Conservation (phyloP, 2,329 filamentous ascomycete species). For the Pseudocercospora ulei region DNA sequence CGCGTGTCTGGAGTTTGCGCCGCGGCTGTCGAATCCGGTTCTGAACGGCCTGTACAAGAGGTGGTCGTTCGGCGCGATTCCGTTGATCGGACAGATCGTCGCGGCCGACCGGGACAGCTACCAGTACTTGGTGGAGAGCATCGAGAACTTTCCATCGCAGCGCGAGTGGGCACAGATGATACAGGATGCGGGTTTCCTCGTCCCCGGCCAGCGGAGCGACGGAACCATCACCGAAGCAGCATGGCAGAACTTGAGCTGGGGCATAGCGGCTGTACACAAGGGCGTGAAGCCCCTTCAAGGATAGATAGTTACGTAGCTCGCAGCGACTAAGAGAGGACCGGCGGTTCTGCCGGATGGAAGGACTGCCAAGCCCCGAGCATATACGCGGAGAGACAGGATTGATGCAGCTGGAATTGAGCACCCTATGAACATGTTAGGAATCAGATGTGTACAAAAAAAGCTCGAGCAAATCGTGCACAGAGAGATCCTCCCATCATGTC, state of each 20-base stretch:
- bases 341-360: slow-evolving; percentile 20
- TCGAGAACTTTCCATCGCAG: slow-evolving; percentile 84
- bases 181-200: slow-evolving; percentile 68
- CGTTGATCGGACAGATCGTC: slow-evolving; percentile 87
- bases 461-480: slow-evolving; percentile 12
- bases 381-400: slow-evolving; percentile 28
- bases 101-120: slow-evolving; percentile 92
- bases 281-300: slow-evolving; percentile 63
- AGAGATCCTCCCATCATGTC: not conserved
- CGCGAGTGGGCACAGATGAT: slow-evolving; percentile 77
- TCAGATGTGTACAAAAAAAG: slow-evolving; percentile 13
- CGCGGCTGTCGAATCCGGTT: slow-evolving; percentile 63
- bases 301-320: not conserved
- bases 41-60: slow-evolving; percentile 84
- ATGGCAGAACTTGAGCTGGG: slow-evolving; percentile 83
- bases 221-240: slow-evolving; percentile 46
- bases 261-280: slow-evolving; percentile 92
- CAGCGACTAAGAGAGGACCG: not conserved
- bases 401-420: slow-evolving; percentile 7
- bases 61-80: slow-evolving; percentile 92
- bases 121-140: slow-evolving; percentile 97
- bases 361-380: slow-evolving; percentile 29
- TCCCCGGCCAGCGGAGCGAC: slow-evolving; percentile 49
- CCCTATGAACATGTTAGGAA: slow-evolving; percentile 9
- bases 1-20: slow-evolving; percentile 86